A percentile compares a stretch with the other conserved stretches of the same genome.
Conservation (phyloP, 768 basidiomycete genomes). For the Clitopilus passeckerianus region DNA sequence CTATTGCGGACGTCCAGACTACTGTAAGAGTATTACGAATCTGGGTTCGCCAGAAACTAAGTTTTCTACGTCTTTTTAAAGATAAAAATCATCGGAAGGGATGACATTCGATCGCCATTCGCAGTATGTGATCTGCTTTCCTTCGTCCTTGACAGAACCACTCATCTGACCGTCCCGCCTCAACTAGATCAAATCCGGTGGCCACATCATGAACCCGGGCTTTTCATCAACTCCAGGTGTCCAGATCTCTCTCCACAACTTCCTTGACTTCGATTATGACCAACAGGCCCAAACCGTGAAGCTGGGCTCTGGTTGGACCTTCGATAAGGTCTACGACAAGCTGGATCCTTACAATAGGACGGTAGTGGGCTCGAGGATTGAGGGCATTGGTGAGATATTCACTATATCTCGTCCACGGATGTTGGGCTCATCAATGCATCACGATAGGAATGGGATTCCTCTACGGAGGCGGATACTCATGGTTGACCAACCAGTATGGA, state of each 20-base stretch:
- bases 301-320: constrained; percentile 44
- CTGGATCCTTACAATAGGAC: constrained; percentile 38
- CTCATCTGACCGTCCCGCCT: background rate
- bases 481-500: background rate
- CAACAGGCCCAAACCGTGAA: constrained; percentile 22
- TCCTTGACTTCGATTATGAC: constrained; percentile 33
- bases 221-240: constrained; percentile 60
- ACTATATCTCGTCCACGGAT: background rate
- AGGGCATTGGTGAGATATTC: constrained; percentile 32
- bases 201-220: constrained; percentile 48
- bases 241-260: constrained; percentile 44
- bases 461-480: background rate
- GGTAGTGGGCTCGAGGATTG: constrained; percentile 55
- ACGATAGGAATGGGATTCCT: background rate
- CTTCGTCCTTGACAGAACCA: background rate
- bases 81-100: background rate
- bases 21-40: background rate
- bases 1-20: background rate
- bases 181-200: constrained; percentile 54
- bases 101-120: background rate
- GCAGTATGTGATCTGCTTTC: background rate
- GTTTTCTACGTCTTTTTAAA: no score
- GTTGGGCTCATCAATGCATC: background rate
- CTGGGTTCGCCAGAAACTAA: no score
- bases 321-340: constrained; percentile 59